A percentile compares a stretch with the other conserved stretches of the same genome.
These are phyloP conservation scores for Penicillium maclennaniae DNA, from an alignment of 495 filamentous ascomycete species.

Conservation along the genomic window DNA sequence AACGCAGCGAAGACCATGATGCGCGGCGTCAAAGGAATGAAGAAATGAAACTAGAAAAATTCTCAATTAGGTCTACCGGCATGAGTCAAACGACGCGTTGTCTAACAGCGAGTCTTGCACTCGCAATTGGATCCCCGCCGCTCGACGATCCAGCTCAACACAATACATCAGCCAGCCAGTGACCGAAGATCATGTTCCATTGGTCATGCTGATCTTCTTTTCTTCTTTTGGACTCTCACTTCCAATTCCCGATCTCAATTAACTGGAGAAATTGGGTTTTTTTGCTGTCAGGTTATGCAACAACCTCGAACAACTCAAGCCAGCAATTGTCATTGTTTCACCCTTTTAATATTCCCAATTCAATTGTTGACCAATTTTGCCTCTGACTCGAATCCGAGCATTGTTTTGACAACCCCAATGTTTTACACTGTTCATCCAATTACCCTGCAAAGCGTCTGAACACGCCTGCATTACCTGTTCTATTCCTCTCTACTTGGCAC, in stretches of 20 bases:
- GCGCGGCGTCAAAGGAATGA: slow-evolving; percentile 17
- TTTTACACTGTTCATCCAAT: neutral
- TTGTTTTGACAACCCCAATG: neutral
- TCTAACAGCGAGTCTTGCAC: neutral
- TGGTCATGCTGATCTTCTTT: neutral
- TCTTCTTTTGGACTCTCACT: neutral
- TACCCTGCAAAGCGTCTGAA: neutral
- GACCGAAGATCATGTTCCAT: neutral
- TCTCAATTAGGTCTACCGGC: neutral
- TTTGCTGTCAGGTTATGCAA: neutral
- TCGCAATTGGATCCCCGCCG: neutral
- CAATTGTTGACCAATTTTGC: neutral
- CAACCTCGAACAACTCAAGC: neutral
- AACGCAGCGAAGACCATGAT: slow-evolving; percentile 15
- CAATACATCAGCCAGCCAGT: neutral
- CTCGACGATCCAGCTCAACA: neutral
- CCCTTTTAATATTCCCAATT: neutral
- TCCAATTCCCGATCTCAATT: neutral
- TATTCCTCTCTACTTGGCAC: neutral
- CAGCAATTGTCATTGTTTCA: neutral
- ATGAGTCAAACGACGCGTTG: neutral
- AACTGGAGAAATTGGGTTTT: neutral
- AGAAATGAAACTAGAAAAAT: slow-evolving; percentile 4
- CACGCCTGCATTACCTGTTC: neutral
- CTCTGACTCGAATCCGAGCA: neutral